Evolutionary conservation across 1,284 basidiomycete genomes (phyloP), one percentile per base, ranked within the genome.

Genomic region (Apiotrichum akiyoshidainum): DNA sequence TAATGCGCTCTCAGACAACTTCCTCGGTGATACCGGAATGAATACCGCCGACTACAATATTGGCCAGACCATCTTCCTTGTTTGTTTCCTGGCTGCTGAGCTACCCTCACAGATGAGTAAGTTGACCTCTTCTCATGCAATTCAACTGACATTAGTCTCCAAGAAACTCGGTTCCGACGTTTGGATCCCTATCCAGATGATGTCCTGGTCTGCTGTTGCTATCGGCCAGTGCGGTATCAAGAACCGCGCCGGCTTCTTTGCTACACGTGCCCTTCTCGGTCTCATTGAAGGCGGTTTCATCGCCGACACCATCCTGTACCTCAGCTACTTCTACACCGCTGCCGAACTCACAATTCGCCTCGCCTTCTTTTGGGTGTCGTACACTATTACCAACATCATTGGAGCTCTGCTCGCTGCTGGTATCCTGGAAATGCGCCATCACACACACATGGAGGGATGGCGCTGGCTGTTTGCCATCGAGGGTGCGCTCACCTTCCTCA

Each of bases 111-210:
- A 75, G 52, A 59, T 75, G 59, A 69, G 65, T 65, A 41, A 59
- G 67, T 47, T 4, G 26, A n/a, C 21, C 17, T 5, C 16, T 17
- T 16, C 16, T 5, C n/a, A 11, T 14, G 17, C 22, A 16, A 12
- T 16, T 7, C 17, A 19, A n/a, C 46, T 33, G 17, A n/a, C 14
- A 17, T n/a, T 22, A 52, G 50, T 73, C 46, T 70, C 68, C 11
- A 80, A 80, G 58, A 74, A 74, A 58, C 57, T 80, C 26, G 79
- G 78, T 2, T 69, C 71, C 6, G 78, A 77, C 55, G 57, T 70
- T 2, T 79, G 73, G 72, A 70, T 79, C 34, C 76, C 77, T 0
- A 68, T 71, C 46, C 71, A 78, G 64, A 73, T 78, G 66, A 68
- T 74, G 60, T 40, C 58, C 5, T 79, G 77, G 76, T 76, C 73